Conservation (phyloP, 345 rosid species). For the sweet orange (Citrus sinensis) region DNA sequence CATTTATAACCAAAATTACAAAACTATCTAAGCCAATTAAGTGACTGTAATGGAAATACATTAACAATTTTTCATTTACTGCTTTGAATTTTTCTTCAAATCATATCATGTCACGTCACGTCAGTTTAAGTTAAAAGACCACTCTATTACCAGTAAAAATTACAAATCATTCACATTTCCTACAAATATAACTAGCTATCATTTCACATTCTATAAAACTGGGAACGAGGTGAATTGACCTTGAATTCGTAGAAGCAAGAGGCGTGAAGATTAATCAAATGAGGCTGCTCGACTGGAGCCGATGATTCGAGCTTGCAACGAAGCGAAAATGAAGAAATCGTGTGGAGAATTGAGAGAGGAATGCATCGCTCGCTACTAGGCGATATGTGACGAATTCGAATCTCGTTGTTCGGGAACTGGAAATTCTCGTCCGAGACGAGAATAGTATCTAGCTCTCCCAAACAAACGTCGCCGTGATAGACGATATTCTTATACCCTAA, state of each 20-base stretch:
- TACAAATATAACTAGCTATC: no score
- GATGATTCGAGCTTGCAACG: slow-evolving; percentile 90
- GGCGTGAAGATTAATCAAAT: slow-evolving; percentile 84
- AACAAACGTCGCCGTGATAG: slow-evolving; percentile 65
- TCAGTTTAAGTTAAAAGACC: no score
- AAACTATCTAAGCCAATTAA: not conserved
- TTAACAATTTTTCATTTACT: no score
- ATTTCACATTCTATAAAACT: not conserved
- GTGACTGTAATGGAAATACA: no score
- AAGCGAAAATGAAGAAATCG: slow-evolving; percentile 75
- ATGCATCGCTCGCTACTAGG: slow-evolving; percentile 79
- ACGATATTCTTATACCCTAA: slow-evolving; percentile 81
- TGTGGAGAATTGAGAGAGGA: slow-evolving; percentile 86
- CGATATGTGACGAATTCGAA: slow-evolving; percentile 78
- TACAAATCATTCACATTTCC: not conserved
- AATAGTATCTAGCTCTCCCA: slow-evolving; percentile 80
- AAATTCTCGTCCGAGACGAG: slow-evolving; percentile 51
- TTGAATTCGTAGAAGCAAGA: slow-evolving; percentile 82
- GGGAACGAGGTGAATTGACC: slow-evolving; percentile 29
- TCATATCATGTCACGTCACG: no score
- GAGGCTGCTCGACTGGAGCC: slow-evolving; percentile 48
- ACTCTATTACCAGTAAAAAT: not conserved
- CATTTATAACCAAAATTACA: not conserved
- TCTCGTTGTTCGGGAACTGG: slow-evolving; percentile 87
- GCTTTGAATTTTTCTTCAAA: no score